Conservation (phyloP, 768 basidiomycete genomes). For the Galerina sulciceps region DNA sequence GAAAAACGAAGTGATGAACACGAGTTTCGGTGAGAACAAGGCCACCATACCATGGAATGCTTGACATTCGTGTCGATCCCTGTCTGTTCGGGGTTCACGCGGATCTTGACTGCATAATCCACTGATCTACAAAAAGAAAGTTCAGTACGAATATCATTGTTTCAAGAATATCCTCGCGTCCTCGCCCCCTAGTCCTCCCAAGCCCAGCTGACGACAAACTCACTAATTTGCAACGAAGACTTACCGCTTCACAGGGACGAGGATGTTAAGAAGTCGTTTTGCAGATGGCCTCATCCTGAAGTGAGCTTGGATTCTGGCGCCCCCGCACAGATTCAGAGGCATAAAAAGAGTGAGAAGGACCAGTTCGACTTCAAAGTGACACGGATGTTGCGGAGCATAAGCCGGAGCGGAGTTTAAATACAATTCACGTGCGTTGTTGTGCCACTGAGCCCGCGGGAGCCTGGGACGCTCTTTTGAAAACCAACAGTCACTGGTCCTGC, state of each 20-base stretch:
- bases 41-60: constrained; percentile 94
- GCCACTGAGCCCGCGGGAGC: too few relatives aligned
- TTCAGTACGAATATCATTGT: background rate
- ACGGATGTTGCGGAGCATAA: background rate
- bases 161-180: too few relatives aligned
- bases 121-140: constrained; percentile 64
- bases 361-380: too few relatives aligned
- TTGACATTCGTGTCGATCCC: constrained; percentile 97
- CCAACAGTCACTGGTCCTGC: background rate
- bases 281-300: constrained; percentile 15
- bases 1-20: background rate
- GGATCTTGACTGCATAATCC: constrained; percentile 98
- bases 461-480: too few relatives aligned
- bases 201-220: too few relatives aligned
- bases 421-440: background rate
- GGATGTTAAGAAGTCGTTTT: constrained; percentile 13
- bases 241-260: constrained; percentile 17
- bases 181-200: too few relatives aligned
- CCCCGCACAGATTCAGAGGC: background rate
- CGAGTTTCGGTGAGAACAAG: too few relatives aligned
- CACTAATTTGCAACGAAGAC: background rate
- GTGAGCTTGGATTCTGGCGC: background rate
- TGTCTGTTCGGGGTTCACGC: constrained; percentile 93
- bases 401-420: background rate
- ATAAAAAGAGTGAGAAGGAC: too few relatives aligned